Evolutionary conservation across 1,139 yeast genomes (phyloP).

Genomic region (Blastobotrys malaysiensis): DNA sequence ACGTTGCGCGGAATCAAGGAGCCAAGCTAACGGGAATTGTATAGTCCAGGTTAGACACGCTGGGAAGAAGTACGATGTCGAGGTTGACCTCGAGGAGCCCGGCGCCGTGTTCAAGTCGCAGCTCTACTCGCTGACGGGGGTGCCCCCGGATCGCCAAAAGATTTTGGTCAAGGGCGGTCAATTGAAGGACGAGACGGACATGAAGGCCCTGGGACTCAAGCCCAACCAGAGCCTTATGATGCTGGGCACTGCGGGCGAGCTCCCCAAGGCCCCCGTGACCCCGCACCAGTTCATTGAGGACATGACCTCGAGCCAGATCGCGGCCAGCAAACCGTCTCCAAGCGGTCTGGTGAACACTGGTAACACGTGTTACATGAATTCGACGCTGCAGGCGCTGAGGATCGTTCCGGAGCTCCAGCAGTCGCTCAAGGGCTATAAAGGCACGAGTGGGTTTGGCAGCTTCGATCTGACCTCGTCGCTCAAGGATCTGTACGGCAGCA

Average conservation of each 20-base stretch:
- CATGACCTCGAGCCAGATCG: conserved; percentile 44
- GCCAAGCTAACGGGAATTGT: neutral
- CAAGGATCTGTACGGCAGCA: conserved; percentile 30
- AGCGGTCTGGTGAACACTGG: conserved; percentile 85
- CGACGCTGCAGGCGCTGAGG: conserved; percentile 76
- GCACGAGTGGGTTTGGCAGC: conserved; percentile 15
- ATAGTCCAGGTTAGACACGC: conserved; percentile 68
- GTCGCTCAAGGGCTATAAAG: conserved; percentile 26
- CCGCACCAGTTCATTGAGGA: conserved; percentile 66
- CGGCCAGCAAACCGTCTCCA: conserved; percentile 42
- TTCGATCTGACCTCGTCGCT: conserved; percentile 28
- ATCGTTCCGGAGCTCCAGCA: conserved; percentile 54
- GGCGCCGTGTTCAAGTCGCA: conserved; percentile 70
- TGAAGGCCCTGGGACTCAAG: conserved; percentile 51
- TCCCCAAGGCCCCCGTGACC: conserved; percentile 52
- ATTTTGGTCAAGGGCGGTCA: conserved; percentile 87
- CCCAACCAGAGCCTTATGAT: conserved; percentile 74
- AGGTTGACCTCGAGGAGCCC: conserved; percentile 42
- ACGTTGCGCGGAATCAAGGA: neutral
- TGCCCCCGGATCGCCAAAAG: conserved; percentile 85
- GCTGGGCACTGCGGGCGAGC: conserved; percentile 80
- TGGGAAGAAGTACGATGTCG: conserved; percentile 73
- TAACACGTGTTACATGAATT: conserved; percentile 90
- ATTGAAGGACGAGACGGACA: conserved; percentile 58
- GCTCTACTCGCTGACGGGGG: conserved; percentile 67